A percentile compares a stretch with the other conserved stretches of the same genome.
These are phyloP conservation scores for Cystofilobasidium macerans DNA, from an alignment of 768 basidiomycete species.

Conservation along the genomic window DNA sequence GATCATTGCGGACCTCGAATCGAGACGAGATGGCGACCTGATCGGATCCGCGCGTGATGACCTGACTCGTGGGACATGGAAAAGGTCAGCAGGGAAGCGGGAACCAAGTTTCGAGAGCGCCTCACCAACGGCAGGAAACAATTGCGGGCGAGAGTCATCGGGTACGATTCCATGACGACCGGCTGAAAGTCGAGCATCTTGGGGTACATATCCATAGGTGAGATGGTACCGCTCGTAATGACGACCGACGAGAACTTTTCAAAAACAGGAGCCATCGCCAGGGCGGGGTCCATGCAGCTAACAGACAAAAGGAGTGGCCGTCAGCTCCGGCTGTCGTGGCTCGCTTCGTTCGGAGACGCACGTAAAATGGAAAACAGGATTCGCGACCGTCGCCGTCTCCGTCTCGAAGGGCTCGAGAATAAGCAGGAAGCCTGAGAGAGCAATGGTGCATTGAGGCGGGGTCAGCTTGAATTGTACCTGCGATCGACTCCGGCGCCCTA, in stretches of 20 bases:
- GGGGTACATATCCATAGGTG: conserved; percentile 98
- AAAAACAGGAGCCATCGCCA: conserved; percentile 95
- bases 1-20: conserved; percentile 97
- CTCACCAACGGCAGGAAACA: conserved; percentile 87
- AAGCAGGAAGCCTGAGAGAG: conserved; percentile 84
- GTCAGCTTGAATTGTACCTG: too few species aligned
- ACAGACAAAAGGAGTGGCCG: not conserved
- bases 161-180: conserved; percentile 90
- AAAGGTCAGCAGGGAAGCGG: not conserved
- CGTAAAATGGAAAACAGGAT: conserved; percentile 97
- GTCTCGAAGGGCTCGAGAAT: conserved; percentile 98
- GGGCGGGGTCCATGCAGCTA: conserved; percentile 92
- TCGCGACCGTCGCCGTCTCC: conserved; percentile 94
- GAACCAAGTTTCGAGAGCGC: not conserved
- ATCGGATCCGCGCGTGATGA: conserved; percentile 94
- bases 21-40: conserved; percentile 97
- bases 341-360: conserved; percentile 40
- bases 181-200: conserved; percentile 98
- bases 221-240: conserved; percentile 97
- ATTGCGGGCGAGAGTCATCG: conserved; percentile 93
- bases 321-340: too few species aligned
- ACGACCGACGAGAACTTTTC: conserved; percentile 97
- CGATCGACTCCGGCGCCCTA: too few species aligned
- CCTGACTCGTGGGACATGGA: conserved; percentile 43
- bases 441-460: too few species aligned